Percentiles rank a stretch among this genome's conserved stretches.
Evolutionary conservation across 208 protist species (phyloP).

Genomic region (Histomonas meleagridis): DNA sequence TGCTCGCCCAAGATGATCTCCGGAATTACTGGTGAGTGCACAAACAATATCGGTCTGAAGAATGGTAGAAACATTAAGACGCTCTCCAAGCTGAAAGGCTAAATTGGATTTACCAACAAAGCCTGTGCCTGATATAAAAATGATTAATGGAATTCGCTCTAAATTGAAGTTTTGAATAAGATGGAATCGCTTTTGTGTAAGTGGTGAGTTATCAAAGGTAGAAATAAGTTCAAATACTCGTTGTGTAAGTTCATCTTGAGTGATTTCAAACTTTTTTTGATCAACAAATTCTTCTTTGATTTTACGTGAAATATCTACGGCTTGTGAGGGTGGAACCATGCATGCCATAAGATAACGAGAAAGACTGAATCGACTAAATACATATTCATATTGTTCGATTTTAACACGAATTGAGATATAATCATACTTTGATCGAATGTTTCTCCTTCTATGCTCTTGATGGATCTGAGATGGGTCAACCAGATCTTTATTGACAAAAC

Average conservation of each 20-base stretch:
- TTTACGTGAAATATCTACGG: not conserved
- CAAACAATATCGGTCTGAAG: not conserved
- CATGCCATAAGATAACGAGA: not conserved
- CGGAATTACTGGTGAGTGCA: not conserved
- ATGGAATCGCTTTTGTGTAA: not conserved
- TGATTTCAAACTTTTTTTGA: not conserved
- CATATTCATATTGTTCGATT: constrained; percentile 25
- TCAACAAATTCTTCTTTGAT: constrained; percentile 27
- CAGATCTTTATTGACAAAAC: not conserved
- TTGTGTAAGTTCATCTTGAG: not conserved
- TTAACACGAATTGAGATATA: constrained; percentile 23
- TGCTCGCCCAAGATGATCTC: not conserved
- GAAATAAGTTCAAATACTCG: not conserved
- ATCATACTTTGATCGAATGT: constrained; percentile 2
- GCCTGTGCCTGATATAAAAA: not conserved
- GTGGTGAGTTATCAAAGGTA: not conserved
- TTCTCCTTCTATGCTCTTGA: not conserved
- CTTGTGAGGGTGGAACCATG: not conserved
- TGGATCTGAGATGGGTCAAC: constrained; percentile 1
- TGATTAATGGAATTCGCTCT: not conserved
- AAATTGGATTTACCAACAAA: not conserved
- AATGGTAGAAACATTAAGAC: constrained; percentile 12
- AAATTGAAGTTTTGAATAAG: not conserved
- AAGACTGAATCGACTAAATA: not conserved
- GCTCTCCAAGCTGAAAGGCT: not conserved